Evolutionary conservation across 805 yeast genomes (phyloP).

Genomic region (Clavispora vitiphila): DNA sequence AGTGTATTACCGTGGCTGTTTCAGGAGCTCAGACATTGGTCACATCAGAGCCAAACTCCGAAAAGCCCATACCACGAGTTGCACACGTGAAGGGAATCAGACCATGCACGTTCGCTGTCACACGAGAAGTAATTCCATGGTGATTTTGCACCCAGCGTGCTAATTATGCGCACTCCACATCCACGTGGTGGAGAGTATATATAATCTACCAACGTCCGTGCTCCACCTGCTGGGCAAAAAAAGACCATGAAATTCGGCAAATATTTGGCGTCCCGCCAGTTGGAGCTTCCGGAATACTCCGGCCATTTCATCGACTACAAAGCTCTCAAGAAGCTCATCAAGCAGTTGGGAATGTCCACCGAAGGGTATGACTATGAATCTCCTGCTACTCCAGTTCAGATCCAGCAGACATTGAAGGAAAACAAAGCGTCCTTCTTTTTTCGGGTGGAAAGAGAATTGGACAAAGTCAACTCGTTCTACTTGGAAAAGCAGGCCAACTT

Average conservation of each 20-base stretch:
- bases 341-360: slow-evolving; percentile 57
- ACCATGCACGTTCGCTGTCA: not conserved
- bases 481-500: slow-evolving; percentile 87
- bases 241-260: slow-evolving; percentile 81
- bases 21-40: too few relatives aligned
- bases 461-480: slow-evolving; percentile 90
- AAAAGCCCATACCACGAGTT: too few relatives aligned
- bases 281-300: slow-evolving; percentile 92
- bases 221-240: not conserved
- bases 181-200: slow-evolving; percentile 3
- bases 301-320: slow-evolving; percentile 93
- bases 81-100: too few relatives aligned
- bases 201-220: not conserved
- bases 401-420: slow-evolving; percentile 59
- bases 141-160: not conserved
- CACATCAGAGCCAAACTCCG: too few relatives aligned
- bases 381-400: slow-evolving; percentile 23
- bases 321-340: slow-evolving; percentile 86
- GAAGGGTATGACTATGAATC: slow-evolving; percentile 14
- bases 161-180: not conserved
- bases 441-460: slow-evolving; percentile 88
- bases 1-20: too few relatives aligned
- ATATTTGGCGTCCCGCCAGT: slow-evolving; percentile 86
- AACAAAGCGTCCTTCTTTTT: slow-evolving; percentile 88
- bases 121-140: not conserved